Percentiles rank a stretch among this genome's conserved stretches.
These are phyloP conservation scores for Pseudoscleropodium purum DNA, from an alignment of 225 moss, liverwort and hornwort genomes.

Conservation along the genomic window DNA sequence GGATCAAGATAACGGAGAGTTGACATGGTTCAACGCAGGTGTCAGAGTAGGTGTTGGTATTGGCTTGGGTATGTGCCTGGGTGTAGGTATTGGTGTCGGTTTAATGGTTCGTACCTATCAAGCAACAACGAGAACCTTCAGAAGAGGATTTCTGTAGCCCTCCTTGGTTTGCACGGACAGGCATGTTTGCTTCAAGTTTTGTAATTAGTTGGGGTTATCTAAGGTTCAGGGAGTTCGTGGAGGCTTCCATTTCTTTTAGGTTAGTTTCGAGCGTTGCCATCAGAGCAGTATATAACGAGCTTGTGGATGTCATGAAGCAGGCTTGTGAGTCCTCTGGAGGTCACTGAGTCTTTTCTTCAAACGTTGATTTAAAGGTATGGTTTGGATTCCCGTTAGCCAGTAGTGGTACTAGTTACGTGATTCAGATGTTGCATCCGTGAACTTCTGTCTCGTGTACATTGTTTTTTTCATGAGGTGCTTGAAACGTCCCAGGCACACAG, in stretches of 20 bases:
- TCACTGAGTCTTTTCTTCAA: neutral
- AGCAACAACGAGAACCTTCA: slow-evolving; percentile 48
- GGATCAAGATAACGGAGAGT: slow-evolving; percentile 42
- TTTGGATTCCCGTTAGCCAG: neutral
- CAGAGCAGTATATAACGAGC: neutral
- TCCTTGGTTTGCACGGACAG: neutral
- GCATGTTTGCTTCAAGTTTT: slow-evolving; percentile 33
- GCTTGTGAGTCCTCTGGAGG: neutral
- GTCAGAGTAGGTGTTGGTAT: slow-evolving; percentile 53
- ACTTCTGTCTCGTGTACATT: slow-evolving; percentile 12
- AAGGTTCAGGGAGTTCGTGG: neutral
- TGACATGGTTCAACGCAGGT: slow-evolving; percentile 61
- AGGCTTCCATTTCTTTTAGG: neutral
- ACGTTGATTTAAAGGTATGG: slow-evolving; percentile 12
- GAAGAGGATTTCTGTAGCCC: slow-evolving; percentile 40
- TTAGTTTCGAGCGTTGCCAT: slow-evolving; percentile 4
- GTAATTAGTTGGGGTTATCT: slow-evolving; percentile 16
- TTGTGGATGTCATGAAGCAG: neutral
- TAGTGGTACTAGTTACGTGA: neutral
- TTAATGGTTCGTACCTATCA: slow-evolving; percentile 54
- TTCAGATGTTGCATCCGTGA: slow-evolving; percentile 4
- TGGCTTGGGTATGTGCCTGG: slow-evolving; percentile 54
- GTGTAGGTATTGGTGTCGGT: slow-evolving; percentile 53
- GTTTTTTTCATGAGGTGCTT: slow-evolving; percentile 2
- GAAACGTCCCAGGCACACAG: neutral